A percentile compares a stretch with the other conserved stretches of the same genome.
phyloP scores from a whole-genome alignment of 441 rosid genomes.

The Pelargonium cotyledonis region DNA sequence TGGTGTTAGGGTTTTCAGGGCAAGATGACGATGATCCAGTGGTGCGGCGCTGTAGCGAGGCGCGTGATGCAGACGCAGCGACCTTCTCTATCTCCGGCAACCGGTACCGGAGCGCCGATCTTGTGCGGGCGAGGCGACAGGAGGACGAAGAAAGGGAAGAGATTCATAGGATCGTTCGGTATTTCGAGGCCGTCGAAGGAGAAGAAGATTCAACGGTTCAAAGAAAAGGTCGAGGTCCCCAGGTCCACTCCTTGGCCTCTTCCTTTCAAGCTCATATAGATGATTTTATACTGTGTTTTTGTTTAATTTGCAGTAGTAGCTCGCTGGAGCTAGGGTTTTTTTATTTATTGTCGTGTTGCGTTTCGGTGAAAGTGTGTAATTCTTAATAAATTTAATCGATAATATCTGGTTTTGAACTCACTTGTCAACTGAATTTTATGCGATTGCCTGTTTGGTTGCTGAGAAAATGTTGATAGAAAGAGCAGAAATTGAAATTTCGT shows the following conservation, averaged over 20 bases:
- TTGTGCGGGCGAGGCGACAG: conserved; percentile 89
- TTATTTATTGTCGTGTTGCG: too few relatives aligned
- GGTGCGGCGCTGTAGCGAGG: conserved; percentile 60
- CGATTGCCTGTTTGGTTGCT: too few relatives aligned
- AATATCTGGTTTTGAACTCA: too few relatives aligned
- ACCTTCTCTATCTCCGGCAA: conserved; percentile 18
- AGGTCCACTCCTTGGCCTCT: conserved; percentile 99
- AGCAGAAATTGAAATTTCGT: too few relatives aligned
- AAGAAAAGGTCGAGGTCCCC: conserved; percentile 83
- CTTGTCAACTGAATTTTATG: too few relatives aligned
- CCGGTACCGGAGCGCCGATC: conserved; percentile 33
- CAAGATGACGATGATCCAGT: conserved; percentile 59
- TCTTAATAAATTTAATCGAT: too few relatives aligned
- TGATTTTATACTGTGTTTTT: background rate
- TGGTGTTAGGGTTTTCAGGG: conserved; percentile 4
- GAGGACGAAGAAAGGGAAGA: conserved; percentile 89
- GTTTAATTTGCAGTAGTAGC: too few relatives aligned
- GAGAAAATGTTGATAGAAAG: too few relatives aligned
- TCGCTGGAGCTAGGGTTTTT: too few relatives aligned
- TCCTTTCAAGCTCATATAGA: conserved; percentile 84
- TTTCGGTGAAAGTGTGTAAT: too few relatives aligned
- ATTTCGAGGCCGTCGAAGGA: conserved; percentile 85
- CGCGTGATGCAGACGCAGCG: conserved; percentile 36
- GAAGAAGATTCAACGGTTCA: conserved; percentile 79
- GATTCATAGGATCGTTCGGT: conserved; percentile 83